Evolutionary conservation across 768 basidiomycete genomes (phyloP).

Genomic region (Pleurotus eryngii): DNA sequence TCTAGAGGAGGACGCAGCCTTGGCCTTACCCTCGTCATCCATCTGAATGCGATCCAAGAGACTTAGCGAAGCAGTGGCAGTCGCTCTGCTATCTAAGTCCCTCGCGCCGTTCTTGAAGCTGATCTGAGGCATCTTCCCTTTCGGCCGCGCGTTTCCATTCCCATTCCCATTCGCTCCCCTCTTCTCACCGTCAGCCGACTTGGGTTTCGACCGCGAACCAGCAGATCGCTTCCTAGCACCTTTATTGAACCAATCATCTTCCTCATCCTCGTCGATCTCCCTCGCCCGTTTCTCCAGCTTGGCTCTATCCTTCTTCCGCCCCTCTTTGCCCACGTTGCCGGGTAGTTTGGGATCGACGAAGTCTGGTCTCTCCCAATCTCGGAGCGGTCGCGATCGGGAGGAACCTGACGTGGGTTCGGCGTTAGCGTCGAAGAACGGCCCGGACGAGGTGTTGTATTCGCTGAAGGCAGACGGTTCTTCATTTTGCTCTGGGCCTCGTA

Average conservation of each 20-base stretch:
- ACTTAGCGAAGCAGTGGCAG: constrained; percentile 22
- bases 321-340: constrained; percentile 63
- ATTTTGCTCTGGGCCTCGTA: constrained; percentile 32
- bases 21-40: constrained; percentile 9
- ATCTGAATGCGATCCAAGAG: constrained; percentile 32
- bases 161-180: constrained; percentile 7
- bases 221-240: constrained; percentile 26
- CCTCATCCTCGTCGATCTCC: constrained; percentile 45
- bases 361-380: constrained; percentile 37
- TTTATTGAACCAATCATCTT: constrained; percentile 63
- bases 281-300: constrained; percentile 49
- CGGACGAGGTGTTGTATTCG: constrained; percentile 51
- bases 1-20: constrained; percentile 4
- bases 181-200: constrained; percentile 4
- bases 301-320: constrained; percentile 55
- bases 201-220: not conserved
- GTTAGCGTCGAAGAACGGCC: constrained; percentile 64
- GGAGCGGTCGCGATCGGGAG: constrained; percentile 29
- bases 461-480: constrained; percentile 68
- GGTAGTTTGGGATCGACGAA: constrained; percentile 27
- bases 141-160: constrained; percentile 3
- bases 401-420: constrained; percentile 15
- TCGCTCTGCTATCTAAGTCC: constrained; percentile 23
- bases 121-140: not conserved
- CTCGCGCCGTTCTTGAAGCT: constrained; percentile 18